Conservation (phyloP, 768 basidiomycete genomes). For the Tylopilus sp. region DNA sequence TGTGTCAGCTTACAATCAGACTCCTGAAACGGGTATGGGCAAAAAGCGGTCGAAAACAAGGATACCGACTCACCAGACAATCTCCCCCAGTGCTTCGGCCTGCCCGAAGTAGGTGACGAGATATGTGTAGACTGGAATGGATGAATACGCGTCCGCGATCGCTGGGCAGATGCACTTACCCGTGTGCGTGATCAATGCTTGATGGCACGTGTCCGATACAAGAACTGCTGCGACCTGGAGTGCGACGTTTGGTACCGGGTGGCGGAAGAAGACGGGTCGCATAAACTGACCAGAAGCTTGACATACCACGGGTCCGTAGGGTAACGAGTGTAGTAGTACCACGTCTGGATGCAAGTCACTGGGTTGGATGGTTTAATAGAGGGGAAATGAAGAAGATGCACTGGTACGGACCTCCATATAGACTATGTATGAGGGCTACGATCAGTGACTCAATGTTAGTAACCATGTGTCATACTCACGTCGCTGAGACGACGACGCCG, state of each 20-base stretch:
- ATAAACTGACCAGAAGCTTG: constrained; percentile 41
- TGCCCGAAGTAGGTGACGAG: constrained; percentile 40
- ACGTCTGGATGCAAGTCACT: constrained; percentile 59
- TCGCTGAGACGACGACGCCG: constrained; percentile 51
- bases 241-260: background rate
- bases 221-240: constrained; percentile 50
- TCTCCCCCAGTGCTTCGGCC: constrained; percentile 23
- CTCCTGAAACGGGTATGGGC: constrained; percentile 20
- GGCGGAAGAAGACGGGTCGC: background rate
- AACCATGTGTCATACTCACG: constrained; percentile 35
- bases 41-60: background rate
- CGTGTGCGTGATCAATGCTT: constrained; percentile 53
- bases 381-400: constrained; percentile 1
- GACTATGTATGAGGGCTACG: constrained; percentile 28
- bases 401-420: constrained; percentile 45
- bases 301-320: constrained; percentile 51
- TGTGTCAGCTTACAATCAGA: constrained; percentile 18
- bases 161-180: constrained; percentile 28
- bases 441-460: constrained; percentile 2
- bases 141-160: background rate
- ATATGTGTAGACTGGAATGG: constrained; percentile 44
- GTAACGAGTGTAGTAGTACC: constrained; percentile 51
- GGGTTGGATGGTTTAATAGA: constrained; percentile 1
- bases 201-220: constrained; percentile 53
- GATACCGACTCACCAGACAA: constrained; percentile 42